Conservation (phyloP, 2,329 filamentous ascomycete genomes). For the Thyridium curvatum region DNA sequence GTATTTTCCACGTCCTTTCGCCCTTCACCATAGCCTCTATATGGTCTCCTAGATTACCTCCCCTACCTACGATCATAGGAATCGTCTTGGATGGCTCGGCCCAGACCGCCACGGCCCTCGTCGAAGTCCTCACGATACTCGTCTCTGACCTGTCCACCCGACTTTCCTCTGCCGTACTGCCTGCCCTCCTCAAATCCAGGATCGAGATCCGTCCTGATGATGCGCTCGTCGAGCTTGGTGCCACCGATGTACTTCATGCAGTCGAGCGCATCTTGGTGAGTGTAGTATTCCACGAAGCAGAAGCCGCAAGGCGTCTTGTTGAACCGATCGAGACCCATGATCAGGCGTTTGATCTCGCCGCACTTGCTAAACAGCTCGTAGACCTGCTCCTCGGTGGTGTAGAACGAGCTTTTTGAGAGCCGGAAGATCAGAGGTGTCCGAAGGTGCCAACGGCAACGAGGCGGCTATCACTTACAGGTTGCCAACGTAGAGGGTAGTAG, state of each 20-base stretch:
- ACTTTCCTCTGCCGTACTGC: constrained; percentile 93
- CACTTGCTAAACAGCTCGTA: constrained; percentile 95
- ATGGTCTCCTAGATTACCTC: too few species aligned
- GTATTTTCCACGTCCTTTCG: too few species aligned
- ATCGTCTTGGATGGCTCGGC: constrained; percentile 64
- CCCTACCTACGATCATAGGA: too few species aligned
- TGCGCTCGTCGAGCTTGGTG: constrained; percentile 94
- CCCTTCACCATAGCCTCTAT: too few species aligned
- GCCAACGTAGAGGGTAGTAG: constrained; percentile 94
- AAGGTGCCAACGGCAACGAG: neutral
- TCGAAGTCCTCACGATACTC: constrained; percentile 98
- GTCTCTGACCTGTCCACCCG: constrained; percentile 91
- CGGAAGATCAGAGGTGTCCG: too few species aligned
- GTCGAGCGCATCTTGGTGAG: constrained; percentile 91
- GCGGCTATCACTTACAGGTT: constrained; percentile 65
- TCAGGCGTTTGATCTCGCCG: constrained; percentile 94
- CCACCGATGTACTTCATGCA: constrained; percentile 98
- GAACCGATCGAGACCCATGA: constrained; percentile 97
- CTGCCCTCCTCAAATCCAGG: constrained; percentile 93
- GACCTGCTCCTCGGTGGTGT: constrained; percentile 98
- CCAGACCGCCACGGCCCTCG: constrained; percentile 85
- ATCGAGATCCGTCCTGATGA: constrained; percentile 92
- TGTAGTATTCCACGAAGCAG: constrained; percentile 99
- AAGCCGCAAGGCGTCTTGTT: constrained; percentile 98
- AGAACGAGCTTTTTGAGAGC: constrained; percentile 72